Conservation (phyloP, 257 asterid genomes). For the Gardenia jasminoides region DNA sequence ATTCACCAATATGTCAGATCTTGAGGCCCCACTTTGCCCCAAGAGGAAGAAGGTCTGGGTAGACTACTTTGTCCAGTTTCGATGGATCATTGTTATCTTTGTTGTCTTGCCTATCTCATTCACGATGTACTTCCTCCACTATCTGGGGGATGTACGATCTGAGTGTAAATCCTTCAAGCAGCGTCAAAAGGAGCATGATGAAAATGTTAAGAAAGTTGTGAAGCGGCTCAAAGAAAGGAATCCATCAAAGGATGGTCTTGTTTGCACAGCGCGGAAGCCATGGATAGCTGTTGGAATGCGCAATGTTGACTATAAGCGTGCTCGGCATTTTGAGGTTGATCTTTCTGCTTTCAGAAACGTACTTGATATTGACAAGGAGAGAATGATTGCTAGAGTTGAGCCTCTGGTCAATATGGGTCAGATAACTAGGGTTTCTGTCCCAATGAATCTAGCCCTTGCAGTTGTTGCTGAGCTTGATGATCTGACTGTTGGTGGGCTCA, state of each 20-base stretch:
- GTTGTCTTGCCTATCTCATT: constrained; percentile 81
- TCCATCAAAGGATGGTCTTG: constrained; percentile 54
- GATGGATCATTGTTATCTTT: constrained; percentile 91
- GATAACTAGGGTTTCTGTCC: constrained; percentile 78
- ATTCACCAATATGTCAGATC: constrained; percentile 62
- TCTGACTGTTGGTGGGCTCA: constrained; percentile 91
- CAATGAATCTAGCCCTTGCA: constrained; percentile 81
- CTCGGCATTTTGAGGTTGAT: constrained; percentile 92
- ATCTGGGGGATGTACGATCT: constrained; percentile 76
- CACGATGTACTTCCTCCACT: constrained; percentile 67
- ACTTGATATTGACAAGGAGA: constrained; percentile 65
- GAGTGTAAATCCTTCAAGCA: constrained; percentile 72
- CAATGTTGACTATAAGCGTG: constrained; percentile 87
- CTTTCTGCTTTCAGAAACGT: constrained; percentile 82
- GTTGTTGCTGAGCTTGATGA: constrained; percentile 98
- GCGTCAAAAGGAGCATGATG: constrained; percentile 54
- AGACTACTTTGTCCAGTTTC: constrained; percentile 75
- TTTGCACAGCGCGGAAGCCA: constrained; percentile 89
- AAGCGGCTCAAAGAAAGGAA: constrained; percentile 48
- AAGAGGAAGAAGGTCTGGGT: constrained; percentile 86
- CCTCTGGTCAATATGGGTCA: constrained; percentile 98
- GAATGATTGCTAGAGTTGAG: constrained; percentile 87
- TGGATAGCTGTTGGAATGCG: constrained; percentile 89
- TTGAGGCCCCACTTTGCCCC: constrained; percentile 89
- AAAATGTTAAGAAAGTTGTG: constrained; percentile 49